Percentiles rank a stretch among this genome's conserved stretches.
phyloP scores from a whole-genome alignment of 2,329 filamentous ascomycete species.

The Colletotrichum neosansevieriae region DNA sequence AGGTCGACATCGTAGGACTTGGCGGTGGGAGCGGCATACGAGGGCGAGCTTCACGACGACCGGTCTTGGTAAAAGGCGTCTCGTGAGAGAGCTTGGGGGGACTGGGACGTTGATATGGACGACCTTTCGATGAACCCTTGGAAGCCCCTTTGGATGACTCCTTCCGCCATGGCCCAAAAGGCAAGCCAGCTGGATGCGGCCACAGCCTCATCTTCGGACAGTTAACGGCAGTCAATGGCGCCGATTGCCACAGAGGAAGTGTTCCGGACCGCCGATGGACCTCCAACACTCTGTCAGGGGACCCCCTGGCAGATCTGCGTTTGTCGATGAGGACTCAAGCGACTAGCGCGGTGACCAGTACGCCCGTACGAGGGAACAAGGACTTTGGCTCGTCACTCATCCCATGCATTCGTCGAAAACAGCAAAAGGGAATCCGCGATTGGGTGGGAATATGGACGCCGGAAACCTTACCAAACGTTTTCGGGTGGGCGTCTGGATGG shows the following conservation, averaged over 20 bases:
- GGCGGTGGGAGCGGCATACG: constrained; percentile 41
- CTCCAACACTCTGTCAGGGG: background rate
- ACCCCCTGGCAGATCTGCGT: constrained; percentile 13
- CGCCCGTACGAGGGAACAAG: constrained; percentile 31
- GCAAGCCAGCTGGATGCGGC: constrained; percentile 24
- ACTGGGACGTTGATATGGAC: constrained; percentile 29
- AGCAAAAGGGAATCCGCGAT: constrained; percentile 21
- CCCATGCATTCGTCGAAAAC: constrained; percentile 24
- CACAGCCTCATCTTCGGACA: constrained; percentile 5
- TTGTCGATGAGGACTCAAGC: constrained; percentile 15
- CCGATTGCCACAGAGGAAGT: constrained; percentile 27
- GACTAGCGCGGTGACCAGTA: constrained; percentile 16
- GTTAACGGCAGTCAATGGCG: constrained; percentile 13
- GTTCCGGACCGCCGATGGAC: constrained; percentile 22
- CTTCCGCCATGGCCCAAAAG: constrained; percentile 15
- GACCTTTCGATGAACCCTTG: background rate
- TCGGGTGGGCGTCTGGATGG: constrained; percentile 27
- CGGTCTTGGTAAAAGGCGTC: constrained; percentile 13
- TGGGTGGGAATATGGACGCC: constrained; percentile 21
- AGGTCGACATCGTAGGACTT: constrained; percentile 25
- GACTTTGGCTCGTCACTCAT: constrained; percentile 17
- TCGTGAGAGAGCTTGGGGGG: constrained; percentile 18
- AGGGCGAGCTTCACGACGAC: constrained; percentile 34
- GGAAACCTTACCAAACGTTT: constrained; percentile 33
- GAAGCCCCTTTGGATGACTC: background rate